A percentile compares a stretch with the other conserved stretches of the same genome.
These are phyloP conservation scores for Hypoxylon subgilvum DNA, from an alignment of 495 filamentous ascomycete species.

Conservation along the genomic window DNA sequence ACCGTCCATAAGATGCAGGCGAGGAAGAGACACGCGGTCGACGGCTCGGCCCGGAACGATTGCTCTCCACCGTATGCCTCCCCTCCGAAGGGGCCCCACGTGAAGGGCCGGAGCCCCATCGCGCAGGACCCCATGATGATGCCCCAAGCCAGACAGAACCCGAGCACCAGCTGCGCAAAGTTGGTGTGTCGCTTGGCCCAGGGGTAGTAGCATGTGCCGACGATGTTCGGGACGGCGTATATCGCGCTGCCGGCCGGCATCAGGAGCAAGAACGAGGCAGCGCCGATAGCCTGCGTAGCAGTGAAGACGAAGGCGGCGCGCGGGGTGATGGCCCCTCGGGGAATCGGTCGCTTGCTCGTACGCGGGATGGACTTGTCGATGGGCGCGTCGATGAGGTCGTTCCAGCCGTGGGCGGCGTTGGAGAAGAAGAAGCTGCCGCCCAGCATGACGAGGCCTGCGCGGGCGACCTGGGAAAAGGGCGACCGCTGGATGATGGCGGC, in stretches of 20 bases:
- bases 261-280: slow-evolving; percentile 33
- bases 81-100: slow-evolving; percentile 29
- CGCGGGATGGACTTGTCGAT: slow-evolving; percentile 46
- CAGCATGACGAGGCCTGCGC: slow-evolving; percentile 35
- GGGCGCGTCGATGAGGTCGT: slow-evolving; percentile 51
- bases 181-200: slow-evolving; percentile 51
- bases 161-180: slow-evolving; percentile 49
- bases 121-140: slow-evolving; percentile 42
- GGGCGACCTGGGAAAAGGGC: slow-evolving; percentile 25
- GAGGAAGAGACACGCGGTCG: slow-evolving; percentile 31
- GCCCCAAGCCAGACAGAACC: slow-evolving; percentile 45
- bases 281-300: slow-evolving; percentile 34
- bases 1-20: slow-evolving; percentile 44
- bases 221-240: slow-evolving; percentile 41
- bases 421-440: slow-evolving; percentile 50
- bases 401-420: slow-evolving; percentile 50
- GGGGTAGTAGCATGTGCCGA: slow-evolving; percentile 47
- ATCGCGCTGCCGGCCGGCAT: slow-evolving; percentile 35
- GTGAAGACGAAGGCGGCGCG: slow-evolving; percentile 46
- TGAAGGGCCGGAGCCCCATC: slow-evolving; percentile 39
- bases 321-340: slow-evolving; percentile 46
- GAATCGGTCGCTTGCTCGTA: slow-evolving; percentile 47
- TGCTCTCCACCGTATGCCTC: not conserved
- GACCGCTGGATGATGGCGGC: slow-evolving; percentile 41
- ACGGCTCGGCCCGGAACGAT: slow-evolving; percentile 24